These are phyloP conservation scores for Starmerella riodocensis DNA, from an alignment of 805 yeast genomes.

Conservation along the genomic window DNA sequence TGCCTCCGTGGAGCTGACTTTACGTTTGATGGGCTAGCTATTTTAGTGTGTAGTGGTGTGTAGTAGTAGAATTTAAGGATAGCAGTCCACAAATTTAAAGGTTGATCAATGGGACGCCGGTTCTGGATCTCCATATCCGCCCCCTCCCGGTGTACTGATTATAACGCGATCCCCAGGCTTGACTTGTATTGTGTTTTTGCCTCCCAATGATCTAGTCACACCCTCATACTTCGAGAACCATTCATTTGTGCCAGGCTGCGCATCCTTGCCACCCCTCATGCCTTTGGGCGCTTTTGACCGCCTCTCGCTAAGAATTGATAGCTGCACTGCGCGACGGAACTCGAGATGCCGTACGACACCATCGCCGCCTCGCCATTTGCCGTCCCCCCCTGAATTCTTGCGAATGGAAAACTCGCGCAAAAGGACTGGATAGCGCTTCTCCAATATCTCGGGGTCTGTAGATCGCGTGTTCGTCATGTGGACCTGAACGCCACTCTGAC, in stretches of 20 bases:
- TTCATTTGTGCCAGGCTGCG: constrained; percentile 53
- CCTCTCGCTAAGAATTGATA: constrained; percentile 75
- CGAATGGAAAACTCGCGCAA: constrained; percentile 61
- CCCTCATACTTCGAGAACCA: constrained; percentile 26
- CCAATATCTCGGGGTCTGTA: constrained; percentile 82
- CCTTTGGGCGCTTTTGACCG: constrained; percentile 81
- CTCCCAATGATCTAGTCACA: constrained; percentile 38
- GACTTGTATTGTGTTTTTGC: constrained; percentile 50
- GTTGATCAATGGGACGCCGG: neutral
- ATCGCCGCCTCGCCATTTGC: constrained; percentile 63
- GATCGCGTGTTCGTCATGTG: constrained; percentile 90
- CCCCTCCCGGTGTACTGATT: constrained; percentile 75
- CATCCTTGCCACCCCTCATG: constrained; percentile 66
- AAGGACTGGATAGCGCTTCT: constrained; percentile 74
- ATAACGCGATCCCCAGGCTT: constrained; percentile 52
- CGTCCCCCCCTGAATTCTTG: constrained; percentile 65
- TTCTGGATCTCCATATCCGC: constrained; percentile 48
- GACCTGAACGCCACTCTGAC: constrained; percentile 81
- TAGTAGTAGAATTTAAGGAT: too few relatives aligned
- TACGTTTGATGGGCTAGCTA: constrained; percentile 34
- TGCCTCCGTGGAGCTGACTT: constrained; percentile 59
- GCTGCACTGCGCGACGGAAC: constrained; percentile 56
- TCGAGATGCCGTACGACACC: constrained; percentile 80
- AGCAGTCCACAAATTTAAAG: too few relatives aligned
- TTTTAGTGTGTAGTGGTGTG: too few relatives aligned